Conservation (phyloP, 164 flowering plant genomes). For the Dillenia turbinata region DNA sequence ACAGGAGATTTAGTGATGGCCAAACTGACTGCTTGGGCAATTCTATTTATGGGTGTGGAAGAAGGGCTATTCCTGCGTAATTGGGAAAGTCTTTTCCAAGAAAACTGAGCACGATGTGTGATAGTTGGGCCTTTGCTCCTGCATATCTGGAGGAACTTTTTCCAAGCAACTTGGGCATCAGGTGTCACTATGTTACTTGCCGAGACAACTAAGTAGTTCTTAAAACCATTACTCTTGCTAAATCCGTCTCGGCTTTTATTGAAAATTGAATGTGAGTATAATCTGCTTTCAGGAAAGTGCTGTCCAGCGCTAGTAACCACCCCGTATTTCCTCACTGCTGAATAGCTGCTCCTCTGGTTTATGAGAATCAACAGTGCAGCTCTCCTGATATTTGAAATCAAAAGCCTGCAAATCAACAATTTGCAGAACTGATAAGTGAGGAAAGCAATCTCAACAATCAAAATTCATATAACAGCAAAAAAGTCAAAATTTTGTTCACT, state of each 20-base stretch:
- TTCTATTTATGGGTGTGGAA: conserved; percentile 29
- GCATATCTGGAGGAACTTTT: conserved; percentile 28
- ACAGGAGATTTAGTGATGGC: conserved; percentile 51
- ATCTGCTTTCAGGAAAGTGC: conserved; percentile 21
- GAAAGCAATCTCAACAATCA: too few species aligned
- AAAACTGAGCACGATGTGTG: conserved; percentile 44
- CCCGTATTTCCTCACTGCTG: conserved; percentile 28
- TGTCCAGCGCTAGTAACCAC: conserved; percentile 17
- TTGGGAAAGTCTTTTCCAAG: conserved; percentile 50
- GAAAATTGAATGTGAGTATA: conserved; percentile 21
- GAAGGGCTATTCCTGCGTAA: conserved; percentile 19
- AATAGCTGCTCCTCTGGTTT: conserved; percentile 16
- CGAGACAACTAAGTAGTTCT: conserved; percentile 26
- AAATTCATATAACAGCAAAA: too few species aligned
- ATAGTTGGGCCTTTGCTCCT: conserved; percentile 15
- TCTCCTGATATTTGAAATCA: conserved; percentile 34
- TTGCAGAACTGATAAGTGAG: too few species aligned
- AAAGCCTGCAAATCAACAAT: conserved; percentile 33
- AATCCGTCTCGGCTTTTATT: conserved; percentile 4
- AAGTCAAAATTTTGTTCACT: too few species aligned
- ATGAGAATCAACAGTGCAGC: conserved; percentile 15
- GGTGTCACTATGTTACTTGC: conserved; percentile 28
- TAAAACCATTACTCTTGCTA: conserved; percentile 11
- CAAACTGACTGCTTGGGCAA: conserved; percentile 68
- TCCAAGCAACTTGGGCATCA: conserved; percentile 63